Evolutionary conservation across 139 green algal genomes (phyloP), one percentile per base, ranked within the genome.

Genomic region (Auxenochlorella pyrenoidosa): DNA sequence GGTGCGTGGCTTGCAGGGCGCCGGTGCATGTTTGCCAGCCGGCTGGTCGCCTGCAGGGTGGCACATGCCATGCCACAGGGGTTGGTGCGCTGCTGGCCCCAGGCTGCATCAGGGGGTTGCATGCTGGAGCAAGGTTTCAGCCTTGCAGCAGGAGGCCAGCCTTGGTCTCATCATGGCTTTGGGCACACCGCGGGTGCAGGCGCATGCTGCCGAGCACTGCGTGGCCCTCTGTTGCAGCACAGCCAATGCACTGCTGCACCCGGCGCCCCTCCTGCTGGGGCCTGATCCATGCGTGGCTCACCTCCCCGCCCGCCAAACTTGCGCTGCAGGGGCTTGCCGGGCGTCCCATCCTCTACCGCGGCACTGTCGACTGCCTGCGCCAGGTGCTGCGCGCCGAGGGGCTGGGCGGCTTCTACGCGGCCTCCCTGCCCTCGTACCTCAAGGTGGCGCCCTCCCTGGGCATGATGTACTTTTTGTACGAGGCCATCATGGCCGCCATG

Each of bases 371-470:
- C 85, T 88, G 85, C 85, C 19, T 85, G 13, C 44, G 40, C 34
- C n/a, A 54, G 76, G 54, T 88, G 28, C 51, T 72, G 60, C 59
- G 76, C 43, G 44, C 58, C 2, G 76, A 88, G 60, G 85, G 85
- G 18, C 34, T 80, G 38, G 24, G 10, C 6, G 85, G 76, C 63
- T 88, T 88, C 85, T 88, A 85, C 44, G n/a, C 58, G 8, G 75
- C 85, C 22, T 66, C 85, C 43, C 43, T 88, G 43, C 85, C 85
- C 24, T 32, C 41, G 12, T 88, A 88, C 76, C 76, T 88, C 60
- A 88, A 88, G 65, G 85, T 85, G 32, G 82, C 82, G 19, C 82
- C 82, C 44, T 79, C 65, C 19, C 78, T 86, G 6, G 82, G 82
- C 66, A 79, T 70, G 66, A 86, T 86, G 82, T 86, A 86, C 80